Conservation (phyloP, 495 filamentous ascomycete genomes). For the Immersiella caudata region DNA sequence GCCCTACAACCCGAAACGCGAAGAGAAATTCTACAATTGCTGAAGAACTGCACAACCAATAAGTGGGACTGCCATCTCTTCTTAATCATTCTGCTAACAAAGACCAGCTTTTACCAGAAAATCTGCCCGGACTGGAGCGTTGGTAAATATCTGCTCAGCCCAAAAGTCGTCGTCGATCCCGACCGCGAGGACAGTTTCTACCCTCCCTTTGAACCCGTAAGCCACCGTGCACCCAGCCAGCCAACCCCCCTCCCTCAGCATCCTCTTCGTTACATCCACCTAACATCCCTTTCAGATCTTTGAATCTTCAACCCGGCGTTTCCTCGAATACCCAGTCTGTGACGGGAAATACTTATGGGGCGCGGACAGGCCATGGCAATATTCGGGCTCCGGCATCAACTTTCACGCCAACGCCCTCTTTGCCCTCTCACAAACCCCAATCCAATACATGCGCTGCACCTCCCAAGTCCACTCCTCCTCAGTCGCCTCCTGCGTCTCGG, state of each 20-base stretch:
- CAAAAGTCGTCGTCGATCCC: neutral
- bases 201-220: neutral
- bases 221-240: too few species aligned
- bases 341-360: neutral
- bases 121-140: neutral
- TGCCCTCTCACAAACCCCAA: conserved; percentile 1
- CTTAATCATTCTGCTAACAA: neutral
- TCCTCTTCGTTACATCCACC: neutral
- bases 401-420: neutral
- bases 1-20: neutral
- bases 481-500: neutral
- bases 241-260: neutral
- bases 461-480: neutral
- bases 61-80: neutral
- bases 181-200: conserved; percentile 3
- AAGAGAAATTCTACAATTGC: neutral
- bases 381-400: neutral
- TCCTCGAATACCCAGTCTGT: neutral
- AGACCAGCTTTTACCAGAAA: conserved; percentile 1
- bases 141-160: neutral
- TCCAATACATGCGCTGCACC: conserved; percentile 11
- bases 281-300: conserved; percentile 3
- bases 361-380: neutral
- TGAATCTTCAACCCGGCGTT: conserved; percentile 1
- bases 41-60: conserved; percentile 2